Evolutionary conservation across 805 yeast genomes (phyloP), one percentile per base, ranked within the genome.

Genomic region (Kluyveromyces wickerhamii): DNA sequence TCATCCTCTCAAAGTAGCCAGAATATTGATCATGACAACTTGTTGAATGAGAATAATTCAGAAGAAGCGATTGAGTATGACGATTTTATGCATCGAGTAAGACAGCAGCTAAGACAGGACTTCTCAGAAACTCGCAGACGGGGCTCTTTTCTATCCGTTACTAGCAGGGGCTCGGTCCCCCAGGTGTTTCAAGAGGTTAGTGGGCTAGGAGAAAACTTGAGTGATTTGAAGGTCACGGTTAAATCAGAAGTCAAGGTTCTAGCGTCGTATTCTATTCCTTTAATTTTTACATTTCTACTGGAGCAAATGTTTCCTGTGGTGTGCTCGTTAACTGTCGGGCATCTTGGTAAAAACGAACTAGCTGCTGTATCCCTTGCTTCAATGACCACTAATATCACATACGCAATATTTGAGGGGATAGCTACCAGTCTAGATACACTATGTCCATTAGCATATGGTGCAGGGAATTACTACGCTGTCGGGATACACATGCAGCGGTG

Each of bases 381-480:
- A 0, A 84, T 83, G 87, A 82, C 92, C 1, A 81, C 85, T 1
- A 79, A 79, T 43, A 81, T 84, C 41, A 79, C 89, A 0, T 74
- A 80, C 45, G 85, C 94, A 0, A 66, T 83, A 21, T 77, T 83
- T 48, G 89, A 82, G 52, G 95, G 94, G 19, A 71, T 84, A 33
- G 77, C 92, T 1, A 82, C 94, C 0, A 80, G 87, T 31, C 65
- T 84, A 40, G 95, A 84, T 52, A 82, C 94, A 0, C 63, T 84
- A 23, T 81, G 92, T 49, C 80, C 94, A 1, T 94, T 84, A 57
- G 89, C 94, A 0, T 84, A 72, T 54, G 94, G 94, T 7, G 81
- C 92, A 5, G 81, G 80, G 15, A 72, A 78, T 37, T 69, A 67
- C 40, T 66, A 71, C 29, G 66, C 77, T 41, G 94, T 84, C 3